Evolutionary conservation across 2,329 filamentous ascomycete genomes (phyloP), one percentile per base, ranked within the genome.

Genomic region (Coniochaeta sp.): DNA sequence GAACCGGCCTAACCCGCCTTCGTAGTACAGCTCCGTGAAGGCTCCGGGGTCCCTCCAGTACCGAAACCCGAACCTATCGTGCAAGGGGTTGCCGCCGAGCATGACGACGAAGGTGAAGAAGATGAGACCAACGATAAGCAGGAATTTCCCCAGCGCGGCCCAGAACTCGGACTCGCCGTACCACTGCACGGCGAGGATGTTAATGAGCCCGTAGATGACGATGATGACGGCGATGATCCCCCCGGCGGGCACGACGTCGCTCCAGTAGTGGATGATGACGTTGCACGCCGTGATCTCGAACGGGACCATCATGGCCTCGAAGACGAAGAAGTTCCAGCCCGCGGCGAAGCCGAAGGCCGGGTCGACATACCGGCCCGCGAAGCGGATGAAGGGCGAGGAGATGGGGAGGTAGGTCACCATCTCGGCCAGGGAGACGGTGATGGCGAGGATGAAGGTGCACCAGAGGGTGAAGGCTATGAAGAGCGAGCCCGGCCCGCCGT

Each of bases 21-120:
- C 72, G 30, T 76, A 79, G 62, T 86, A 83, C 47, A 85, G 75
- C 55, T 84, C 78, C 3, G 79, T 77, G 63, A 92, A 91, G 0
- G 87, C 75, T 1, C 88, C 88, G 0, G 87, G 88, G 0, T 79
- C 70, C 3, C 76, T 72, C 81, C 82, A 86, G 64, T 78, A 82
- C 24, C 81, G 77, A 63, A 92, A 92, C 1, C 88, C 88, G 56
- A 88, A 88, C 0, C 79, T 73, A 57, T 91, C 86, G 32, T 79
- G 73, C 1, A 82, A 65, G 0, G 90, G 90, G 58, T 92, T 94
- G 3, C 87, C 90, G 7, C 89, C 90, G 1, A 94, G 71, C 85
- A 94, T 92, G 57, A 83, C 82, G 57, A 95, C 77, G 61, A 95
- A 89, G 2, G 89, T 92, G 70, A 89, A 91, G 56, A 82, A 60